Conservation (phyloP, 371 early-diverging fungal species). For the Dinochytrium kinnereticum region DNA sequence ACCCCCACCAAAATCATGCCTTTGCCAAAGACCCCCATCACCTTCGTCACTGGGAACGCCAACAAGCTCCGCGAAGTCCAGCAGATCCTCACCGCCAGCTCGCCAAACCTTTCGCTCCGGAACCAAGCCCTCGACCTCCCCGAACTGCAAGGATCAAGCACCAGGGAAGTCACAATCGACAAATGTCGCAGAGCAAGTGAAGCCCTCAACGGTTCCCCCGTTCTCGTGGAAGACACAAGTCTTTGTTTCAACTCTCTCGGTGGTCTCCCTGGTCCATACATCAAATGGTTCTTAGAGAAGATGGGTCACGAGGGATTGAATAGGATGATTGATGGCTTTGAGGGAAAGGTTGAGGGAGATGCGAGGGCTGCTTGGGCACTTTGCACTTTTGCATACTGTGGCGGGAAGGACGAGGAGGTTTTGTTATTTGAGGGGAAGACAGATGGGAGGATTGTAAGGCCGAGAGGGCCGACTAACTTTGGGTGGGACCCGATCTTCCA, state of each 20-base stretch:
- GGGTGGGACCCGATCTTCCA: slow-evolving; percentile 97
- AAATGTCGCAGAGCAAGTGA: slow-evolving; percentile 81
- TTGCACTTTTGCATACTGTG: slow-evolving; percentile 89
- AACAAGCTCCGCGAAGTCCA: slow-evolving; percentile 92
- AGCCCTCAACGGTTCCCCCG: slow-evolving; percentile 73
- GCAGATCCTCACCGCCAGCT: slow-evolving; percentile 69
- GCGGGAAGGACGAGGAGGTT: slow-evolving; percentile 78
- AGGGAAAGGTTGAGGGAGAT: slow-evolving; percentile 37
- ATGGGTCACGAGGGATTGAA: slow-evolving; percentile 82
- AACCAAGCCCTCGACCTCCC: slow-evolving; percentile 78
- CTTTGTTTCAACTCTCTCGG: slow-evolving; percentile 93
- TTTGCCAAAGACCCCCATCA: slow-evolving; percentile 25
- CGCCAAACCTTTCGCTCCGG: slow-evolving; percentile 60
- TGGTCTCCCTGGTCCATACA: slow-evolving; percentile 78
- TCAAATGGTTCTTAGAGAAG: slow-evolving; percentile 92
- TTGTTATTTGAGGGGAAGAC: slow-evolving; percentile 90
- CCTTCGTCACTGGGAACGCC: slow-evolving; percentile 84
- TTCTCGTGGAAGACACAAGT: slow-evolving; percentile 93
- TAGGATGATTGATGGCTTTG: slow-evolving; percentile 82
- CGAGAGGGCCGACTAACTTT: slow-evolving; percentile 84
- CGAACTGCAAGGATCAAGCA: slow-evolving; percentile 83
- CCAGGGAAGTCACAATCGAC: slow-evolving; percentile 70
- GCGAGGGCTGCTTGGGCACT: slow-evolving; percentile 86
- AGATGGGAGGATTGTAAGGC: slow-evolving; percentile 82
- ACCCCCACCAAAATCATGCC: not conserved